Evolutionary conservation across 345 rosid genomes (phyloP), one percentile per base, ranked within the genome.

Genomic region (Populus tremula): DNA sequence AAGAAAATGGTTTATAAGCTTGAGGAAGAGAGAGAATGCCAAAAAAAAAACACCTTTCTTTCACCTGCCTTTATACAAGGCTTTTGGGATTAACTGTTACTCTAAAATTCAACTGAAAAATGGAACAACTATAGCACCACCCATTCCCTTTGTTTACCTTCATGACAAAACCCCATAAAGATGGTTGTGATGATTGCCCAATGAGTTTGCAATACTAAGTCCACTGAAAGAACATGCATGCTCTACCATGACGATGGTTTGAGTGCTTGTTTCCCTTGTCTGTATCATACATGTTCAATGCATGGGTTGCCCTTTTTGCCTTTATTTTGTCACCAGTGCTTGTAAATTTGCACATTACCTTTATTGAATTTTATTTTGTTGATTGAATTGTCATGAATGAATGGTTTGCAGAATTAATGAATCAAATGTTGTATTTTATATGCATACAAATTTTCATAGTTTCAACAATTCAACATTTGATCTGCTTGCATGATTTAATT

Each of bases 401-500:
- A 8, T 17, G 18, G 36, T 27, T 71, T 71, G 20, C 20, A 49
- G 50, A 10, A 0, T 72, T 31, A 20, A 65, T 31, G 43, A 75
- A 66, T 31, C 50, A 45, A 66, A 2, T 75, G 5, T 49, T 59
- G 41, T 23, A 39, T 21, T 20, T 14, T 38, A 16, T 20, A 21
- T 14, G 43, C 43, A 41, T 36, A 61, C 7, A 69, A 10, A 69
- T 75, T 13, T 74, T 50, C 36, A 5, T 21, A 20, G 49, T 35
- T 21, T 50, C n/a, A 11, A 47, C 49, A 41, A 41, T 62, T 43
- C 16, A 62, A 18, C 5, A 12, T 13, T 39, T 62, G 8, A 25
- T 17, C 68, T 39, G 31, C 49, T 33, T 17, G 53, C 61, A 50
- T 79, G 69, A 56, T 70, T 73, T 53, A 49, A 41, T 78, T 47